Conservation (phyloP, 805 yeast species). For the Cyberlindnera xishuangbannaensis region DNA sequence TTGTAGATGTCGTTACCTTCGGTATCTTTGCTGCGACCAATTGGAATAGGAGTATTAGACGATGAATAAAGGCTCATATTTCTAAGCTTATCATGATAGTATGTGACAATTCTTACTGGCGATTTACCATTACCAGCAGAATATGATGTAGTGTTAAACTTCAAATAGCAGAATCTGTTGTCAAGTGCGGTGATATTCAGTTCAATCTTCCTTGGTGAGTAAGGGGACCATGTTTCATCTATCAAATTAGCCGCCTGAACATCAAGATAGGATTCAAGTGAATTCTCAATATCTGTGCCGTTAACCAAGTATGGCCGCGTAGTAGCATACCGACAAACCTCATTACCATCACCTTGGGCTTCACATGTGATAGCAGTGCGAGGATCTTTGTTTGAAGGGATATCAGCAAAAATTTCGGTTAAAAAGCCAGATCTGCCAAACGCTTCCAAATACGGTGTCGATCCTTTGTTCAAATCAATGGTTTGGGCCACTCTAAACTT, state of each 20-base stretch:
- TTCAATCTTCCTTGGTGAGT: constrained; percentile 62
- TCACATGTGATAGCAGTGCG: constrained; percentile 31
- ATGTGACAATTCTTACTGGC: constrained; percentile 59
- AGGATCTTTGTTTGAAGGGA: constrained; percentile 55
- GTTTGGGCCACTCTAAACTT: constrained; percentile 67
- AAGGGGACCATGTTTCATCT: constrained; percentile 38
- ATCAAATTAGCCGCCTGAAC: constrained; percentile 43
- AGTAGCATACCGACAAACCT: constrained; percentile 48
- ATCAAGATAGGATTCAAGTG: constrained; percentile 39
- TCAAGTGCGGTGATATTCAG: constrained; percentile 51
- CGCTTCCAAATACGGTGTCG: constrained; percentile 36
- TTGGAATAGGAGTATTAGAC: constrained; percentile 6
- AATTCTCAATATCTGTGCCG: constrained; percentile 29
- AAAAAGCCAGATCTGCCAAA: constrained; percentile 48
- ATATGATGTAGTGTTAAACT: constrained; percentile 47
- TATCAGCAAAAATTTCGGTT: constrained; percentile 41
- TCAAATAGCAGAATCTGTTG: constrained; percentile 59
- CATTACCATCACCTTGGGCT: constrained; percentile 39
- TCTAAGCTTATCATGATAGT: constrained; percentile 34
- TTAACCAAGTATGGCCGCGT: constrained; percentile 42
- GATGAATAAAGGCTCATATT: constrained; percentile 7
- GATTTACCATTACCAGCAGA: constrained; percentile 32
- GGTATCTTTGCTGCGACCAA: constrained; percentile 27
- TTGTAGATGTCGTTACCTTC: constrained; percentile 45
- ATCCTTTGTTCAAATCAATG: constrained; percentile 37